These are phyloP conservation scores for Hypsizygus marmoreus DNA, from an alignment of 768 basidiomycete genomes.

Conservation along the genomic window DNA sequence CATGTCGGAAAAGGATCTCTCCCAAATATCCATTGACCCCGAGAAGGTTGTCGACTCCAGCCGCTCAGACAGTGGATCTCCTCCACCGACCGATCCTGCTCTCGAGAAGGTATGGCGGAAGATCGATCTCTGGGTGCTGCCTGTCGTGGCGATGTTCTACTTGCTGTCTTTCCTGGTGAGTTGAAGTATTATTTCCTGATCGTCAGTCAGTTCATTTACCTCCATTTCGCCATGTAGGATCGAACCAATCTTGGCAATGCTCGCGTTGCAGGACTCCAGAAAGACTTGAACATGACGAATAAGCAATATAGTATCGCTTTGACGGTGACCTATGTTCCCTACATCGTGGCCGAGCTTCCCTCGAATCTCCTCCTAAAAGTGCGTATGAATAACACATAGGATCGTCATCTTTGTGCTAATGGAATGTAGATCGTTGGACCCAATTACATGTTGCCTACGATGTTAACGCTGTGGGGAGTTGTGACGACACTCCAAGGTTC, in stretches of 20 bases:
- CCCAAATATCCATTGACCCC: constrained; percentile 25
- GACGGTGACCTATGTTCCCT: constrained; percentile 54
- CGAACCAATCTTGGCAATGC: constrained; percentile 62
- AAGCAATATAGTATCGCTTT: constrained; percentile 51
- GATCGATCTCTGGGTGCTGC: constrained; percentile 38
- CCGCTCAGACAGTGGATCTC: constrained; percentile 21
- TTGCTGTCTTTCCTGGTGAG: constrained; percentile 39
- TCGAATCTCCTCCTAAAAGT: constrained; percentile 62
- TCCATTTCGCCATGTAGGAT: constrained; percentile 34
- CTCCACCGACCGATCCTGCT: constrained; percentile 22
- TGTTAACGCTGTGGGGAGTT: constrained; percentile 72
- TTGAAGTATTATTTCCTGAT: constrained; percentile 46
- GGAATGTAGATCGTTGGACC: constrained; percentile 15
- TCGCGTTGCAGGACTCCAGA: constrained; percentile 61
- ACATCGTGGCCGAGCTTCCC: constrained; percentile 60
- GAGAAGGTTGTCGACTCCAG: constrained; percentile 30
- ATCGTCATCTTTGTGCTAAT: background rate
- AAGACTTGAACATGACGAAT: constrained; percentile 50
- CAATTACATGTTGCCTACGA: constrained; percentile 44
- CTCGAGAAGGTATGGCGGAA: constrained; percentile 42
- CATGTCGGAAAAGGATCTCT: constrained; percentile 25
- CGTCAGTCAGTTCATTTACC: background rate
- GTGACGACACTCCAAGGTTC: constrained; percentile 61
- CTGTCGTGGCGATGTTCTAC: constrained; percentile 37
- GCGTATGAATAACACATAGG: constrained; percentile 4